Evolutionary conservation across 1,284 basidiomycete genomes (phyloP), one percentile per base, ranked within the genome.

Genomic region (Ustilago tritici): DNA sequence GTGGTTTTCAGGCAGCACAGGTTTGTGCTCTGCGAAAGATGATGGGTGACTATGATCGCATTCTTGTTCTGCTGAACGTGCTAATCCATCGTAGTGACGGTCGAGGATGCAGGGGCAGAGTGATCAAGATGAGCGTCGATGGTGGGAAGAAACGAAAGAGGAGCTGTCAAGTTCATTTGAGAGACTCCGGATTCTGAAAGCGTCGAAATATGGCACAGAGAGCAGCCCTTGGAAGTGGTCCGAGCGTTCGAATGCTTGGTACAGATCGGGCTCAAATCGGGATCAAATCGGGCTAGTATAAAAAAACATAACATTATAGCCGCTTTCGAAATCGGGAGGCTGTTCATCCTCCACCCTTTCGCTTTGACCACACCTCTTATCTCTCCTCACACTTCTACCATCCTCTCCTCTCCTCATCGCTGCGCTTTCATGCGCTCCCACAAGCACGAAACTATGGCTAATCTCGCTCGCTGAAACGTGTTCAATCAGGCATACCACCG

Each of bases 191-290:
- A 46, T 46, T 19, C 23, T 28, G 23, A 28, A 2, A 28, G 23
- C 23, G 23, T 28, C 23, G 43, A 19, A 7, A 46, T 23, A 28
- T 28, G 23, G 43, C 43, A 46, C 6, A 19, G 43, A 19, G n/a
- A 46, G 11, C n/a, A 46, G 40, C 35, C 23, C 23, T 28, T 3
- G 23, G 23, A 28, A 28, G 23, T 54, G 49, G 55, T 23, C 49
- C 49, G 62, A 65, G 63, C 63, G 36, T 38, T 34, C 28, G 8
- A 19, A 19, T 28, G 47, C 36, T 57, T 58, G 62, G 49, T 35
- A 10, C 12, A 19, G 11, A 10, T 31, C 46, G 52, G n/a, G 4
- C 1, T 2, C 2, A 23, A 46, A 54, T 61, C 52, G 46, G 23
- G 23, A 2, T 23, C 2, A 23, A 23, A 2, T 23, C 23, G 2